Evolutionary conservation across 768 basidiomycete genomes (phyloP).

Genomic region (Leccinum disarticulatum): DNA sequence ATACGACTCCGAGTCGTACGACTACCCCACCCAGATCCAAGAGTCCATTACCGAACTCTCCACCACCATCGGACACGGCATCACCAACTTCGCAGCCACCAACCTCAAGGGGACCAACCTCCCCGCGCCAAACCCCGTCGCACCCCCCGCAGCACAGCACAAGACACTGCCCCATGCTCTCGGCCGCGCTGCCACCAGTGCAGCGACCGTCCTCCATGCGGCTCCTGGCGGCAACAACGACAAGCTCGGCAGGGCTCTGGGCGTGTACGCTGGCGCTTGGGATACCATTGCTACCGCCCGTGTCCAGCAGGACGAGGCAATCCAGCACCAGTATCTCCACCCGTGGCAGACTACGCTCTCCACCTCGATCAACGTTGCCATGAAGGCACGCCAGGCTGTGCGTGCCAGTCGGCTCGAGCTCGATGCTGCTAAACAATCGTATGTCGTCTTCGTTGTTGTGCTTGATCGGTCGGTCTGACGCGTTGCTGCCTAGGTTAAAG

Average conservation of each 20-base stretch:
- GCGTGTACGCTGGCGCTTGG: conserved; percentile 78
- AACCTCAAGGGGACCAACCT: conserved; percentile 89
- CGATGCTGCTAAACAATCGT: conserved; percentile 89
- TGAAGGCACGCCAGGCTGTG: conserved; percentile 90
- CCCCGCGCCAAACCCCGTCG: conserved; percentile 62
- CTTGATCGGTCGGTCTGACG: conserved; percentile 3
- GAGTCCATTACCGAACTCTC: conserved; percentile 76
- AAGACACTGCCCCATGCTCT: conserved; percentile 98
- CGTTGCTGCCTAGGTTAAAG: conserved; percentile 60
- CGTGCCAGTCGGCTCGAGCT: conserved; percentile 79
- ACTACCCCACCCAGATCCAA: conserved; percentile 88
- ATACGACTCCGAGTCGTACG: conserved; percentile 84
- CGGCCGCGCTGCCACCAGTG: conserved; percentile 71
- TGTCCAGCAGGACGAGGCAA: conserved; percentile 73
- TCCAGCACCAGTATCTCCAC: conserved; percentile 64
- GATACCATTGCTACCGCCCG: conserved; percentile 81
- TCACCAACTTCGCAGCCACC: conserved; percentile 82
- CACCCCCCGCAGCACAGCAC: conserved; percentile 63
- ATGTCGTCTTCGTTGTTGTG: conserved; percentile 27
- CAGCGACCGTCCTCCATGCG: conserved; percentile 46
- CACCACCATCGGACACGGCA: conserved; percentile 65
- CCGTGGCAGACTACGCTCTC: conserved; percentile 90
- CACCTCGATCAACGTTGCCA: conserved; percentile 81
- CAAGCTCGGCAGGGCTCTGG: conserved; percentile 75
- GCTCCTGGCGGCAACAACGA: conserved; percentile 53